Evolutionary conservation across 768 basidiomycete species (phyloP).

Genomic region (Macrolepiota albuminosa): DNA sequence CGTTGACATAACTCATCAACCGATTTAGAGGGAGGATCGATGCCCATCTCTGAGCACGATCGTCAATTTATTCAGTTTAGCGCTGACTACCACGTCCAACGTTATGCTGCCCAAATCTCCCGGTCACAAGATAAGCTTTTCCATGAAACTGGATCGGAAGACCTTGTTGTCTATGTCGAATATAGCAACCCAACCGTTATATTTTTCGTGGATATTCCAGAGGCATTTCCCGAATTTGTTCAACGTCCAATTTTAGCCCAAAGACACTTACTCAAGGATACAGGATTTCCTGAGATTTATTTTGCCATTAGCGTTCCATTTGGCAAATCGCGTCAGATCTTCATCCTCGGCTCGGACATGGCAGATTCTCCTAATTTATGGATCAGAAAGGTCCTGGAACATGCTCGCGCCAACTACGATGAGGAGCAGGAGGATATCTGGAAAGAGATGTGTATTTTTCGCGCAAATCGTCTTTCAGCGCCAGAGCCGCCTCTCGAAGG

Average conservation of each 20-base stretch:
- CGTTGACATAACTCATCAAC: background rate
- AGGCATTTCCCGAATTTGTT: constrained; percentile 1
- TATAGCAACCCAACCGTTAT: background rate
- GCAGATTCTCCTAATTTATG: constrained; percentile 1
- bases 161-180: constrained; percentile 3
- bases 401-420: constrained; percentile 1
- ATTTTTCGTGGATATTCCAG: constrained; percentile 1
- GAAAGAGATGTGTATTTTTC: background rate
- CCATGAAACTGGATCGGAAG: background rate
- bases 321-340: constrained; percentile 3
- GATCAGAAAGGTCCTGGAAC: background rate
- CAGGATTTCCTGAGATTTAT: background rate
- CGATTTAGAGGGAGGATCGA: background rate
- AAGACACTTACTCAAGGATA: constrained; percentile 1
- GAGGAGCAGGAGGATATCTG: background rate
- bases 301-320: background rate
- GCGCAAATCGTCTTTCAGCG: background rate
- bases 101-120: background rate
- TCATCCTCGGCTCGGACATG: constrained; percentile 4
- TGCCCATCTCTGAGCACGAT: constrained; percentile 4
- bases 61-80: constrained; percentile 1
- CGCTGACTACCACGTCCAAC: background rate
- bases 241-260: background rate
- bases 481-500: background rate
- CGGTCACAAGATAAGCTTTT: background rate